phyloP scores from a whole-genome alignment of 2,329 filamentous ascomycete species.

The Pseudodiploospora longispora region DNA sequence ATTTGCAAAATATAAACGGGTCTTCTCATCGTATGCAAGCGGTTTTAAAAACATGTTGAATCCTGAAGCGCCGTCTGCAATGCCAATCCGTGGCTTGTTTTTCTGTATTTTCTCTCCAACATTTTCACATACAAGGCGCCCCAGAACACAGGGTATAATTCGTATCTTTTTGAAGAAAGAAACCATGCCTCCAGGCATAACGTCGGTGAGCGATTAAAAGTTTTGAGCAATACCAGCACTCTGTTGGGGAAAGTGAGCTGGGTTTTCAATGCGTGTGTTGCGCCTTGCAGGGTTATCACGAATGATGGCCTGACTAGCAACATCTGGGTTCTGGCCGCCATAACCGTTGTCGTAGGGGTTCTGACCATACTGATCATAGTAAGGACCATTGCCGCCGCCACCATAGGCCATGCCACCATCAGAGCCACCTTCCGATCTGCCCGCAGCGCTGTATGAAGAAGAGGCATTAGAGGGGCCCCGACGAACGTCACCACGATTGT shows the following conservation, averaged over 20 bases:
- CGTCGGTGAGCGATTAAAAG: constrained; percentile 52
- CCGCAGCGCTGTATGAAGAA: constrained; percentile 82
- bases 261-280: constrained; percentile 91
- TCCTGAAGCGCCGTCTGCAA: constrained; percentile 1
- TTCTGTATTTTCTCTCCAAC: no score
- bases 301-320: constrained; percentile 66
- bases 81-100: no score
- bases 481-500: constrained; percentile 65
- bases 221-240: constrained; percentile 95
- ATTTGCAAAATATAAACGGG: not conserved
- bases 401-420: constrained; percentile 43
- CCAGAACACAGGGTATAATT: no score
- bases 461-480: constrained; percentile 93
- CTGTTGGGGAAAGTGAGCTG: constrained; percentile 81
- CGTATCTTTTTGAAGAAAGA: no score
- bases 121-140: no score
- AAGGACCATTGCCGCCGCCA: constrained; percentile 30
- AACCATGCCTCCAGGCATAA: no score
- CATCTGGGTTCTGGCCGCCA: constrained; percentile 29
- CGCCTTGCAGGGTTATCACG: constrained; percentile 85
- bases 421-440: constrained; percentile 59
- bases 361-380: constrained; percentile 52
- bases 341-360: constrained; percentile 44
- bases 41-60: constrained; percentile 6
- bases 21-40: constrained; percentile 4